Base-by-base conservation (phyloP, 75 land plant species). In the Isoetes taiwanensis region DNA sequence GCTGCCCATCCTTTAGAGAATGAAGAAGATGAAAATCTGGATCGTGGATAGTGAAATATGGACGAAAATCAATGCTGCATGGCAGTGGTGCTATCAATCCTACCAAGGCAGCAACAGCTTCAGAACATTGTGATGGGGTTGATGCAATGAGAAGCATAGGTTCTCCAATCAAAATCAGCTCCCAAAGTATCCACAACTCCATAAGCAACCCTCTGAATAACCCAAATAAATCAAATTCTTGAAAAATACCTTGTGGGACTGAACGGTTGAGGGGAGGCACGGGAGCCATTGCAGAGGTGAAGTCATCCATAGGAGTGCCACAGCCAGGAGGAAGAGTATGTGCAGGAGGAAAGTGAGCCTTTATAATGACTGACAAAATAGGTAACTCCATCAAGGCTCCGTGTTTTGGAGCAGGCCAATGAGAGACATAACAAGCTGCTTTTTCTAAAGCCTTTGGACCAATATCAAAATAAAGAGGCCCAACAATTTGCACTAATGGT, bases 21-120 rank as follows among this genome's bases (percentile, higher is more conserved):
- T 94, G 84, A 11, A 94, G 69, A 4, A 43, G 42, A 20, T 80
- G 67, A 65, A 94, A 94, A 35, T 88, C 86, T 0, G 90, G 84
- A 57, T 94, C 90, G 56, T 94, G 99, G 63, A 94, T 94, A 24
- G 99, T 94, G 61, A 94, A 94, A 61, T 94, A 94, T 21, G 99
- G 99, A 41, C 99, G 81, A 46, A 89, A 94, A 56, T 94, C 99
- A 48, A 84, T 67, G 61, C 81, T 84, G 56, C 70, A 80, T 27
- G 75, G 84, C 1, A 94, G 75, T 28, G 99, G 99, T 20, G 99
- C 90, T 58, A 89, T 72, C 52, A 94, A 64, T 66, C 96, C 70
- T 14, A 94, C 89, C 30, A 94, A 76, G 31, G 81, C 64, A 9
- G 96, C 83, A 40, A 94, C 90, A 48, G 90, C 96, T 58, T 94